These are phyloP conservation scores for Penicillium hordei DNA, from an alignment of 2,329 filamentous ascomycete species.

Conservation along the genomic window DNA sequence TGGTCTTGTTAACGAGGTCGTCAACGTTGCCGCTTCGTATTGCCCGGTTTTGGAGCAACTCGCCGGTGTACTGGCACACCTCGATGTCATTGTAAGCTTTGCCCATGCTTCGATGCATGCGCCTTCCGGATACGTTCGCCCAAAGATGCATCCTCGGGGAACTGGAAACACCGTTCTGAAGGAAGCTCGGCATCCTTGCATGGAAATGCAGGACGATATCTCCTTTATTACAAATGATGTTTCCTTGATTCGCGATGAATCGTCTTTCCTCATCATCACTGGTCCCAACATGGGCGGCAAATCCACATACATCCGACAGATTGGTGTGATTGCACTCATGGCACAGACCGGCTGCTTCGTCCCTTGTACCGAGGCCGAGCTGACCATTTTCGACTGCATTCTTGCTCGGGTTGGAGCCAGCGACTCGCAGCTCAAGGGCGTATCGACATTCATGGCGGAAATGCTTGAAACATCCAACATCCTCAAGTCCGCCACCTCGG, in stretches of 20 bases:
- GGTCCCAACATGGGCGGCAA: conserved; percentile 99
- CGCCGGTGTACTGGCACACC: conserved; percentile 82
- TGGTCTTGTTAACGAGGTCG: conserved; percentile 87
- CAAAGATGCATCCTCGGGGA: conserved; percentile 84
- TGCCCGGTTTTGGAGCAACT: conserved; percentile 88
- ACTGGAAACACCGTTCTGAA: conserved; percentile 85
- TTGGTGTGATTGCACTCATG: conserved; percentile 95
- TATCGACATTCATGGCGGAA: conserved; percentile 99
- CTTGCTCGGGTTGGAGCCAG: conserved; percentile 93
- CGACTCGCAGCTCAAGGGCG: conserved; percentile 95
- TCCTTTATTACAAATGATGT: conserved; percentile 99
- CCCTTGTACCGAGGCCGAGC: conserved; percentile 81
- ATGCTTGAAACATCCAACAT: conserved; percentile 99
- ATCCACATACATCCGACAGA: conserved; percentile 96
- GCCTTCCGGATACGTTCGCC: conserved; percentile 85
- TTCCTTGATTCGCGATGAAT: conserved; percentile 70
- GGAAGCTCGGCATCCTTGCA: conserved; percentile 92
- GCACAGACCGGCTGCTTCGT: conserved; percentile 97
- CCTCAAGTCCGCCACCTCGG: conserved; percentile 89
- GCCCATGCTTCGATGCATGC: conserved; percentile 92
- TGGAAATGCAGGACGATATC: conserved; percentile 98
- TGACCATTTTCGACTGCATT: conserved; percentile 96
- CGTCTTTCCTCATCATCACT: conserved; percentile 93
- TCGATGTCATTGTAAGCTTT: conserved; percentile 93
- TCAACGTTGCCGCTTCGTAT: conserved; percentile 90